Percentiles rank a stretch among this genome's conserved stretches.
Conservation (phyloP, 768 basidiomycete species). For the Lentinula raphanica region DNA sequence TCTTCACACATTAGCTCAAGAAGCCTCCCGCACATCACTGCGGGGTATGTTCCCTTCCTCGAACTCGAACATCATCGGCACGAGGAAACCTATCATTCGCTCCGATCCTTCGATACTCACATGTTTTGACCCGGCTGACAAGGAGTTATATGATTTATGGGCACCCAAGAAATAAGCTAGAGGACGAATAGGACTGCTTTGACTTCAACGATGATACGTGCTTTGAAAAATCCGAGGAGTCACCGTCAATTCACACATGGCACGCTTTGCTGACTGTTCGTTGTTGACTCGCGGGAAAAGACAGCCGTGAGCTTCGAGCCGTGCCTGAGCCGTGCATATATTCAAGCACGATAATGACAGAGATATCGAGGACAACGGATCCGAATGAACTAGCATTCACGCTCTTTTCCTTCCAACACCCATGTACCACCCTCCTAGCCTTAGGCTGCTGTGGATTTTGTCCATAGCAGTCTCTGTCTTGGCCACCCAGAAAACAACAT, state of each 20-base stretch:
- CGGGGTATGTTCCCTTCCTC: slow-evolving; percentile 24
- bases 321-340: not conserved
- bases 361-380: not conserved
- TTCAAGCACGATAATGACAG: not conserved
- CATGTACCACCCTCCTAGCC: not conserved
- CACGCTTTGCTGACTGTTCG: not conserved
- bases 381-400: not conserved
- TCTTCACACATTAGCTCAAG: slow-evolving; percentile 13
- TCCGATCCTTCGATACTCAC: slow-evolving; percentile 63
- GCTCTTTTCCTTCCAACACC: not conserved
- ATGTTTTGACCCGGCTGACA: slow-evolving; percentile 72
- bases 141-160: slow-evolving; percentile 65
- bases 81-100: slow-evolving; percentile 43
- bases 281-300: not conserved
- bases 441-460: slow-evolving; percentile 8
- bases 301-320: not conserved
- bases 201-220: slow-evolving; percentile 6
- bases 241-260: not conserved
- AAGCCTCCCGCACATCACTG: slow-evolving; percentile 26
- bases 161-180: not conserved
- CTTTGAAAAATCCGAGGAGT: not conserved
- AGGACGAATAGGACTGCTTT: not conserved
- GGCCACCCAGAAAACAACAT: slow-evolving; percentile 12
- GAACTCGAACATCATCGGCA: slow-evolving; percentile 16
- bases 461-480: slow-evolving; percentile 8